Percentiles rank a stretch among this genome's conserved stretches.
These are phyloP conservation scores for Xerocomus spinulosus DNA, from an alignment of 768 basidiomycete genomes.

Conservation along the genomic window DNA sequence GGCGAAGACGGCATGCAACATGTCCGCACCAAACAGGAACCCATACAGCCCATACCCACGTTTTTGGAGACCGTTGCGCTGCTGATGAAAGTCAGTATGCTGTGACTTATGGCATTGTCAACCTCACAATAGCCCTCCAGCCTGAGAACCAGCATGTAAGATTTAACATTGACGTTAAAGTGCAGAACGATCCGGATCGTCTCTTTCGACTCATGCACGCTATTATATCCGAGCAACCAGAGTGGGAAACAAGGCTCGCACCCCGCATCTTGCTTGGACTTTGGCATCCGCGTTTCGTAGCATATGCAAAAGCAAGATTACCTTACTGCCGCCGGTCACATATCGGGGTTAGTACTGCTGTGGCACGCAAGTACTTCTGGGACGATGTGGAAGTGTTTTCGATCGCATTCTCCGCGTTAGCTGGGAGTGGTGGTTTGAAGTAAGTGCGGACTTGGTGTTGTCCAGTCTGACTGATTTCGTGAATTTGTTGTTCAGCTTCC, in stretches of 20 bases:
- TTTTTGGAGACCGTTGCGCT: conserved; percentile 79
- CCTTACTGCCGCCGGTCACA: conserved; percentile 83
- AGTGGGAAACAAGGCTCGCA: conserved; percentile 73
- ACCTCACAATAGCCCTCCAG: conserved; percentile 32
- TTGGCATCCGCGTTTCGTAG: conserved; percentile 90
- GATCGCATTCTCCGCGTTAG: conserved; percentile 69
- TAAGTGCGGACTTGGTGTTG: conserved; percentile 31
- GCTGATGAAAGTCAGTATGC: conserved; percentile 63
- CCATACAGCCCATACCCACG: conserved; percentile 84
- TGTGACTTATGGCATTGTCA: conserved; percentile 7
- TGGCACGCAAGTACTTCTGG: conserved; percentile 90
- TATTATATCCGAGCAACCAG: conserved; percentile 55
- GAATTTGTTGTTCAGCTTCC: conserved; percentile 51
- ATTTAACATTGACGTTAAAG: conserved; percentile 91
- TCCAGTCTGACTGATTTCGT: conserved; percentile 3
- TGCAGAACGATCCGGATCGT: conserved; percentile 84
- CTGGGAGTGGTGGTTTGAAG: conserved; percentile 67
- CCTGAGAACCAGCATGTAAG: conserved; percentile 72
- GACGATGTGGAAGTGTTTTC: conserved; percentile 81
- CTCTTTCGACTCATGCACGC: conserved; percentile 77
- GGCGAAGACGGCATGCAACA: conserved; percentile 71
- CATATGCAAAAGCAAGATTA: conserved; percentile 65
- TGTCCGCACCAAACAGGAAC: conserved; percentile 73
- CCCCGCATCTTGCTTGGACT: conserved; percentile 79
- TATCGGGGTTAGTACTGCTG: conserved; percentile 67